A percentile compares a stretch with the other conserved stretches of the same genome.
Evolutionary conservation across 192 early-diverging fungal genomes (phyloP).

Genomic region (Coemansia biformis): DNA sequence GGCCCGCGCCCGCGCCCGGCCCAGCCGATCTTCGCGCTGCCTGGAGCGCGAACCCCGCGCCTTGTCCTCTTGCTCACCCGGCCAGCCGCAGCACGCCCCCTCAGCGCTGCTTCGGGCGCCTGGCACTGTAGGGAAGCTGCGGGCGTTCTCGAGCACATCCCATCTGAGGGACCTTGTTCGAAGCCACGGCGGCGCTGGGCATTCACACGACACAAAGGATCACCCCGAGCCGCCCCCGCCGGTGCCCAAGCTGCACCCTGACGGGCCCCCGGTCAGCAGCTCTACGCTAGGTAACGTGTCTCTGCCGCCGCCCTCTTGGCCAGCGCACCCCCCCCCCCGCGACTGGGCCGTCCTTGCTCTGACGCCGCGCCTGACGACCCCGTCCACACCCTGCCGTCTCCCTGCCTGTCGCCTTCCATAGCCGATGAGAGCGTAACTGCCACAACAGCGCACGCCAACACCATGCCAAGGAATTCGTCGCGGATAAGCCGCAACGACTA

Average conservation of each 20-base stretch:
- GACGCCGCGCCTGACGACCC: too few species aligned
- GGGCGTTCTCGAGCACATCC: conserved; percentile 49
- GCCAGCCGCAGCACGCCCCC: too few species aligned
- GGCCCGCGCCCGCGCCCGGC: too few species aligned
- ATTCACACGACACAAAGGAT: conserved; percentile 16
- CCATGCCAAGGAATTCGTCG: conserved; percentile 11
- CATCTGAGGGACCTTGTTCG: conserved; percentile 46
- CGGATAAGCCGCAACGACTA: conserved; percentile 39
- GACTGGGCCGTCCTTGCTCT: too few species aligned
- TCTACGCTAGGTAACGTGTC: conserved; percentile 22
- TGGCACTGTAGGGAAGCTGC: conserved; percentile 35
- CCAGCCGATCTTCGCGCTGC: too few species aligned
- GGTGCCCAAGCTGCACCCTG: conserved; percentile 20
- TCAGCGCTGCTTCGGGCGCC: too few species aligned
- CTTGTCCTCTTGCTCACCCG: too few species aligned
- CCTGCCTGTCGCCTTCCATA: too few species aligned
- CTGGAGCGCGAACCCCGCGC: too few species aligned
- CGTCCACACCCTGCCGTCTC: too few species aligned
- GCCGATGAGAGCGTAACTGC: not conserved
- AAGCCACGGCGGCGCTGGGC: conserved; percentile 11
- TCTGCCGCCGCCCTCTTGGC: too few species aligned
- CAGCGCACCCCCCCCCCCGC: too few species aligned
- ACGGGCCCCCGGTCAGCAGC: conserved; percentile 20
- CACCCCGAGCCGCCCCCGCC: conserved; percentile 31
- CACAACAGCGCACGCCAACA: conserved; percentile 5